These are phyloP conservation scores for Pochonia chlamydosporia DNA, from an alignment of 2,329 filamentous ascomycete species.

Conservation along the genomic window DNA sequence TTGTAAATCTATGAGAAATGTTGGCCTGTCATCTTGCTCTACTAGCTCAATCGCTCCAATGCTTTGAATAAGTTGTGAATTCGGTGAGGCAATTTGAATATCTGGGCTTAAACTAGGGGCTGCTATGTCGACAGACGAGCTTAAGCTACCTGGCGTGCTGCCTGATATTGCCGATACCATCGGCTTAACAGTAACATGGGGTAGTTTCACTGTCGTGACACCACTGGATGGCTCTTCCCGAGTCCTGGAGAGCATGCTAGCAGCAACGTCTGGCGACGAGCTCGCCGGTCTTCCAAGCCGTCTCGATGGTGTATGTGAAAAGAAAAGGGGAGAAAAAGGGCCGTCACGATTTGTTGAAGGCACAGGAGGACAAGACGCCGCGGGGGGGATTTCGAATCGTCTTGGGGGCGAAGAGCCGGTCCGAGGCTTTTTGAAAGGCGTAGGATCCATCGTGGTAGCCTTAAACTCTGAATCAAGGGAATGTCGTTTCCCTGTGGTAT, in stretches of 20 bases:
- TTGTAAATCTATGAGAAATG: conserved; percentile 66
- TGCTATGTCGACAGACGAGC: conserved; percentile 48
- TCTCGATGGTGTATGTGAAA: conserved; percentile 37
- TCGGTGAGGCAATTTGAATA: conserved; percentile 37
- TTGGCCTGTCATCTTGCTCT: conserved; percentile 70
- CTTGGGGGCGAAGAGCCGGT: conserved; percentile 40
- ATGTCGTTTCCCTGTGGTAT: conserved; percentile 19
- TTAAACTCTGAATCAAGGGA: conserved; percentile 13
- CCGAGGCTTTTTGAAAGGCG: conserved; percentile 40
- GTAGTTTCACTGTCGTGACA: conserved; percentile 50
- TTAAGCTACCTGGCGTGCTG: conserved; percentile 47
- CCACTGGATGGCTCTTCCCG: conserved; percentile 35
- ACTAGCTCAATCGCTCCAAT: conserved; percentile 67
- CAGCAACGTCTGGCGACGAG: conserved; percentile 34
- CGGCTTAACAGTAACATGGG: conserved; percentile 45
- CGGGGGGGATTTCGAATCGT: conserved; percentile 35
- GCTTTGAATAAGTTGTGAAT: conserved; percentile 52
- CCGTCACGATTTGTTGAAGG: conserved; percentile 23
- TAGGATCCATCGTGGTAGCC: conserved; percentile 26
- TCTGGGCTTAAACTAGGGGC: conserved; percentile 48
- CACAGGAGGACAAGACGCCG: conserved; percentile 14
- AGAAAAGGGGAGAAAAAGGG: conserved; percentile 47
- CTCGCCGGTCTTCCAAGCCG: conserved; percentile 31
- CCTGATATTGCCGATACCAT: conserved; percentile 41
- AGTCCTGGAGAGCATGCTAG: conserved; percentile 41